Evolutionary conservation across 768 basidiomycete genomes (phyloP), one percentile per base, ranked within the genome.

Genomic region (Gelatoporia subvermispora): DNA sequence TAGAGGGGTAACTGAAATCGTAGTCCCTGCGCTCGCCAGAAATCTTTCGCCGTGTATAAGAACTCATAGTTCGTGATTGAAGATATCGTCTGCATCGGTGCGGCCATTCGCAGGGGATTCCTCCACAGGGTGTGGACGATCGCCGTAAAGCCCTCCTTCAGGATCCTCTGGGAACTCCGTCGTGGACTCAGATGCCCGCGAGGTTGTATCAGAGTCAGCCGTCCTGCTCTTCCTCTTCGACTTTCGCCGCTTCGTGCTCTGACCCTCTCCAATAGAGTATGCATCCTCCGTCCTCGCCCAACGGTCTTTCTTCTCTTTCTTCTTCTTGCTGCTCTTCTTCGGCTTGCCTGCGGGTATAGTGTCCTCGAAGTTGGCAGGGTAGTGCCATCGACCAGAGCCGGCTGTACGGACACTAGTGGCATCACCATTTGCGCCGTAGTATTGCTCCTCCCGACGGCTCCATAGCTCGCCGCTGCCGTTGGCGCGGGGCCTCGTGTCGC

Each of bases 241-340:
- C 73, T 78, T 86, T 35, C 41, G 28, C 52, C 71, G 77, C 71
- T 78, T 87, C 51, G 62, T 42, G 69, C 73, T 50, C 68, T 72
- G 57, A 71, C 78, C 59, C 42, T 71, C 71, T 1, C 59, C 44
- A 18, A 63, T 55, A 2, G 70, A 72, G 58, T 91, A 85, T 28
- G 89, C 90, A 63, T 93, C 90, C 66, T 90, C 88, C 25, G 89
- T 91, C 65, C 85, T 74, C 50, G 84, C 88, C 85, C 85, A 92
- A 49, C 90, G 73, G 58, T 93, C 90, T 66, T 92, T 91, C 77
- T 90, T 92, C 44, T 79, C 78, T 57, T 83, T 84, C 57, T 82
- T 82, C 68, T 84, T 81, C 53, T 66, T 70, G 47, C 72, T 72
- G 49, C 64, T 60, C 42, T 69, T 62, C 38, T 67, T 65, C 24